Evolutionary conservation across 768 basidiomycete species (phyloP).

Genomic region (Tubosaeta brunneosetosa): DNA sequence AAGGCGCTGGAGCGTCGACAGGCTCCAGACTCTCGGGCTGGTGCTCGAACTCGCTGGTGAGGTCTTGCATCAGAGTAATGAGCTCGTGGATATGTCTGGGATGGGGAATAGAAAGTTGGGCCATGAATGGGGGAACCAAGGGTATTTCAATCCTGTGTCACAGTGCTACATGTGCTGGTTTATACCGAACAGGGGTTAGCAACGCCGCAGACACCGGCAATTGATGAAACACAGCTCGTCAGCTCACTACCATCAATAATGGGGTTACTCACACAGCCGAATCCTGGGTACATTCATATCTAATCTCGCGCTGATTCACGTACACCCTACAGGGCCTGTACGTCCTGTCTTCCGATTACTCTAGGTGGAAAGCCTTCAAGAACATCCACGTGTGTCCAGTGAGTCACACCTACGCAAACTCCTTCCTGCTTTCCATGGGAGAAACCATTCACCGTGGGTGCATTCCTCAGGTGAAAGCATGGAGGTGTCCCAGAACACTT

Average conservation of each 20-base stretch:
- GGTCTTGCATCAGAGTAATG: neutral
- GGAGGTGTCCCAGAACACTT: too few relatives aligned
- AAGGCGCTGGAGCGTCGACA: conserved; percentile 36
- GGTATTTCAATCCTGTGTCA: neutral
- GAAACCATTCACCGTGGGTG: too few relatives aligned
- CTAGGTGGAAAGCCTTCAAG: too few relatives aligned
- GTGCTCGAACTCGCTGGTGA: conserved; percentile 1
- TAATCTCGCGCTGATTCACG: neutral
- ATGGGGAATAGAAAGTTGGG: conserved; percentile 4
- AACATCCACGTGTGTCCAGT: too few relatives aligned
- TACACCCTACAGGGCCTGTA: neutral
- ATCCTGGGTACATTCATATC: neutral
- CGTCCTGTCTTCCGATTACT: too few relatives aligned
- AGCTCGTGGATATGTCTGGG: conserved; percentile 5
- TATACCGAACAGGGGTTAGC: conserved; percentile 1
- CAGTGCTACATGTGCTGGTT: conserved; percentile 10
- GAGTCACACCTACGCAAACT: too few relatives aligned
- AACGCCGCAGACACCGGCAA: neutral
- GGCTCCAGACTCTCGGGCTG: conserved; percentile 7
- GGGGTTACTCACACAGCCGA: neutral
- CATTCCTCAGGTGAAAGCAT: too few relatives aligned
- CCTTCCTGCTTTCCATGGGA: too few relatives aligned
- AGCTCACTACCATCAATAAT: too few relatives aligned
- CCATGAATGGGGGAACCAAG: conserved; percentile 4
- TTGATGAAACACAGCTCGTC: neutral